Base-by-base conservation (phyloP, 192 early-diverging fungal species). In the Mycoemilia scoparia region DNA sequence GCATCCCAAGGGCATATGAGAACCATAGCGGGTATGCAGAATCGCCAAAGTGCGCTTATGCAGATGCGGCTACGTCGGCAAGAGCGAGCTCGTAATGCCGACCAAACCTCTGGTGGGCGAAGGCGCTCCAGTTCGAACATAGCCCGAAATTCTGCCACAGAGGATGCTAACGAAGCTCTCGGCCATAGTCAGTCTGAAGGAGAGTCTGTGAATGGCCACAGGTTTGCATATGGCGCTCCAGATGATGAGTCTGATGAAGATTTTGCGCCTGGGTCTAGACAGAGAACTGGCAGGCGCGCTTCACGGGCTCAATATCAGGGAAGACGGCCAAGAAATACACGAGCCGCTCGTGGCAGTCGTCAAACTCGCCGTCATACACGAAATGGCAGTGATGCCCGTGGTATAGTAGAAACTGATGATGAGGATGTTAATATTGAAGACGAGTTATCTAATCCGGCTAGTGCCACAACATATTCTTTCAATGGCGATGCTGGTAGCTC, bases 11-110 rank as follows among this genome's bases (percentile, higher is more conserved):
- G 4, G 24, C 31, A 0, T 19, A 51, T 2, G 41, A 51, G 7
- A 59, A 48, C 7, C 44, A 41, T 6, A 54, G 58, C 15, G 69
- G 67, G 8, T 56, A 70, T 1, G 59, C 43, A 7, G 23, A 34
- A 9, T 36, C 36, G 31, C 31, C 19, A 11, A 18, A 13, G 31
- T 11, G 4, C 12, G 46, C 41, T 7, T 39, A 54, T 6, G 39
- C 32, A 22, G 47, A 40, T 1, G 34, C 41, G 8, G 22, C 26
- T 9, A n/a, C n/a, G 12, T 33, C 11, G 15, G 34, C 5, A 24
- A 6, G 30, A n/a, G 11, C 19, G 38, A 6, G 24, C 4, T 29
- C 11, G 18, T 1, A 15, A 11, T 17, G 16, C 37, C 6, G 15
- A 27, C 7, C 8, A 1, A 9, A n/a, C 8, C 30, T 16, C 26